phyloP scores from a whole-genome alignment of 176 grass and related monocot species.

The Juncus inflexus region DNA sequence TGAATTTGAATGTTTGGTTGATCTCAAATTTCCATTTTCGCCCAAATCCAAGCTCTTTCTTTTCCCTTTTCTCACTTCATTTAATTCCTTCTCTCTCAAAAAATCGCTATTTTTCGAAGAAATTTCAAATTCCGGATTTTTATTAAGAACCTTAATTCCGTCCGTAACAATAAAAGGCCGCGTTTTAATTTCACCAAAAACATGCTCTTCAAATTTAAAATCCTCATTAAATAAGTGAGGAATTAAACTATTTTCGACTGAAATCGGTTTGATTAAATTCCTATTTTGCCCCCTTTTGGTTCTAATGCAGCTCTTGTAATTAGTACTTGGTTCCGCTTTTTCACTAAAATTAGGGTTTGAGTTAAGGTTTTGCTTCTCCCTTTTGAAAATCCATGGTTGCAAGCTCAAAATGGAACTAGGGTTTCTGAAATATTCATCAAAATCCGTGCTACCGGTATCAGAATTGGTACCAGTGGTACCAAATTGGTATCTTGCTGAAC shows the following conservation, averaged over 20 bases:
- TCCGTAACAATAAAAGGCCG: slow-evolving; percentile 75
- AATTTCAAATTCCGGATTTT: slow-evolving; percentile 52
- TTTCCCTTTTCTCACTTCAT: slow-evolving; percentile 53
- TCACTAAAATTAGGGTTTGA: slow-evolving; percentile 24
- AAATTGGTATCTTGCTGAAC: slow-evolving; percentile 24
- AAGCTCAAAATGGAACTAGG: slow-evolving; percentile 77
- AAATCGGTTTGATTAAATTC: slow-evolving; percentile 54
- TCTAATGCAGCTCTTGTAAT: slow-evolving; percentile 52
- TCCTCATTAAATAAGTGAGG: slow-evolving; percentile 64
- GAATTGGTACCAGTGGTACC: slow-evolving; percentile 24
- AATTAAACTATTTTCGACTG: slow-evolving; percentile 55
- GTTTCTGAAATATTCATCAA: slow-evolving; percentile 56
- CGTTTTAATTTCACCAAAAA: slow-evolving; percentile 51
- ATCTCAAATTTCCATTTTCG: slow-evolving; percentile 14
- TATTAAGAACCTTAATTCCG: slow-evolving; percentile 72
- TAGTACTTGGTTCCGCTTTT: slow-evolving; percentile 42
- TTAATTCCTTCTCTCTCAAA: slow-evolving; percentile 30
- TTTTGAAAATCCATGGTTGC: slow-evolving; percentile 94
- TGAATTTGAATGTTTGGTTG: slow-evolving; percentile 32
- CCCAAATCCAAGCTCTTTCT: slow-evolving; percentile 28
- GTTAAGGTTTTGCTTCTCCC: slow-evolving; percentile 36
- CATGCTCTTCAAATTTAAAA: slow-evolving; percentile 80
- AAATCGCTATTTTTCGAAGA: slow-evolving; percentile 35
- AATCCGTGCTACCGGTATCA: slow-evolving; percentile 16
- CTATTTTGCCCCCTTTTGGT: slow-evolving; percentile 36